These are phyloP conservation scores for Pyricularia grisea DNA, from an alignment of 2,329 filamentous ascomycete genomes.

Conservation along the genomic window DNA sequence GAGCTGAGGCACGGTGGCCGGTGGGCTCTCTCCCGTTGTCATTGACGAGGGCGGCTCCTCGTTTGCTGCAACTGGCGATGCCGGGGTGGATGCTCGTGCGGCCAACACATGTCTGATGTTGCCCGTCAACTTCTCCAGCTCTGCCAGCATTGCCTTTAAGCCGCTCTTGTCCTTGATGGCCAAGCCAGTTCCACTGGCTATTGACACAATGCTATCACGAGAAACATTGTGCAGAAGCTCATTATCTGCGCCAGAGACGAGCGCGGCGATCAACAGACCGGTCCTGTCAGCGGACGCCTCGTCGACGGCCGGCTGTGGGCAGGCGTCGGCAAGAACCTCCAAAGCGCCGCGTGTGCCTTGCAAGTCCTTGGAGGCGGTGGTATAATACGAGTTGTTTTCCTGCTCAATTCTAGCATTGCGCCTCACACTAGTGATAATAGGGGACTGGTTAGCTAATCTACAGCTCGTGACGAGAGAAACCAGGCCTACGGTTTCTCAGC, in stretches of 20 bases:
- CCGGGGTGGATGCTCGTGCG: constrained; percentile 10
- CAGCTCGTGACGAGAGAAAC: background rate
- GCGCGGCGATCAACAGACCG: constrained; percentile 10
- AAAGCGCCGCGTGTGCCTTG: background rate
- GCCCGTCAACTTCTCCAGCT: constrained; percentile 33
- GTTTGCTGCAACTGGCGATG: background rate
- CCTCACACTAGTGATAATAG: background rate
- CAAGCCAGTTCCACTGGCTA: constrained; percentile 27
- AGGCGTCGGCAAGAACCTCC: background rate
- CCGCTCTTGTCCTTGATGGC: constrained; percentile 30
- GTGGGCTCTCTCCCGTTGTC: constrained; percentile 2
- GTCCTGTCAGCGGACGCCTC: background rate
- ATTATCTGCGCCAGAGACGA: constrained; percentile 34
- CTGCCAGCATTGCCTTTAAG: constrained; percentile 37
- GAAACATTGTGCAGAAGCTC: constrained; percentile 38
- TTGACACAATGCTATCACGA: constrained; percentile 32
- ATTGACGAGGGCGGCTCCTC: background rate
- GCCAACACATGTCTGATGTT: constrained; percentile 19
- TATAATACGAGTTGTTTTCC: background rate
- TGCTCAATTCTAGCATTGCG: background rate
- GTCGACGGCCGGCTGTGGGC: background rate
- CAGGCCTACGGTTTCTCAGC: no score
- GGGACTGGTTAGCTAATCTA: background rate
- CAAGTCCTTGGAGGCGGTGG: background rate
- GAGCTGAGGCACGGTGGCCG: constrained; percentile 1